Conservation (phyloP, 1,284 basidiomycete species). For the Irpex rosettiformis region DNA sequence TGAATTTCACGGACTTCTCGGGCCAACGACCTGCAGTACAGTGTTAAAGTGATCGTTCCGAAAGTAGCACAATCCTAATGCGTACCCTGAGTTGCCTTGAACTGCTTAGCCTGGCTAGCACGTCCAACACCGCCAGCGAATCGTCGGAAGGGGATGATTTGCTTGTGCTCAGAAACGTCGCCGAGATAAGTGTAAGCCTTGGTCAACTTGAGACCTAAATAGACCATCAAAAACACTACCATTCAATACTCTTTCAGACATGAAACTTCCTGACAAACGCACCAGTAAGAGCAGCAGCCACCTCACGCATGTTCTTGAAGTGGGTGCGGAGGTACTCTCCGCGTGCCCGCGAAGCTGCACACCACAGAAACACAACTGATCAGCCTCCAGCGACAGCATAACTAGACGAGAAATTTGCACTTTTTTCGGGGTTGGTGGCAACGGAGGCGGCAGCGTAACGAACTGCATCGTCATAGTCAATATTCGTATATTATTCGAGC, state of each 20-base stretch:
- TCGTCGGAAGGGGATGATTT: constrained; percentile 95
- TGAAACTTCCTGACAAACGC: constrained; percentile 24
- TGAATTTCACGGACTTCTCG: constrained; percentile 97
- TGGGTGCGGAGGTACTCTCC: constrained; percentile 98
- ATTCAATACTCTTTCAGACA: constrained; percentile 15
- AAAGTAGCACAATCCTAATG: constrained; percentile 12
- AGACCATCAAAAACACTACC: not conserved
- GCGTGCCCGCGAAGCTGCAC: constrained; percentile 81
- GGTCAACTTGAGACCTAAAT: constrained; percentile 83
- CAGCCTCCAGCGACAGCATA: constrained; percentile 11
- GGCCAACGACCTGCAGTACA: constrained; percentile 93
- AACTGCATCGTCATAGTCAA: constrained; percentile 46
- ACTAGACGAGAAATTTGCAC: constrained; percentile 36
- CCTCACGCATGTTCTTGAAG: constrained; percentile 99
- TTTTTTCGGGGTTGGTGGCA: constrained; percentile 91
- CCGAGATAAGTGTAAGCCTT: constrained; percentile 96
- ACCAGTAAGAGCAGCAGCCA: constrained; percentile 86
- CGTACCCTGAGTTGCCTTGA: constrained; percentile 94
- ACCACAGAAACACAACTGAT: constrained; percentile 19
- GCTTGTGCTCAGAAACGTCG: constrained; percentile 96
- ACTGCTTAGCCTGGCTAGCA: constrained; percentile 96
- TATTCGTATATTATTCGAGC: constrained; percentile 16
- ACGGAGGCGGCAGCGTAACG: constrained; percentile 88
- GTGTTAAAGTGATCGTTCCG: not conserved
- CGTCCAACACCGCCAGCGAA: constrained; percentile 97